Evolutionary conservation across 1,284 basidiomycete genomes (phyloP).

Genomic region (Earliella scabrosa): DNA sequence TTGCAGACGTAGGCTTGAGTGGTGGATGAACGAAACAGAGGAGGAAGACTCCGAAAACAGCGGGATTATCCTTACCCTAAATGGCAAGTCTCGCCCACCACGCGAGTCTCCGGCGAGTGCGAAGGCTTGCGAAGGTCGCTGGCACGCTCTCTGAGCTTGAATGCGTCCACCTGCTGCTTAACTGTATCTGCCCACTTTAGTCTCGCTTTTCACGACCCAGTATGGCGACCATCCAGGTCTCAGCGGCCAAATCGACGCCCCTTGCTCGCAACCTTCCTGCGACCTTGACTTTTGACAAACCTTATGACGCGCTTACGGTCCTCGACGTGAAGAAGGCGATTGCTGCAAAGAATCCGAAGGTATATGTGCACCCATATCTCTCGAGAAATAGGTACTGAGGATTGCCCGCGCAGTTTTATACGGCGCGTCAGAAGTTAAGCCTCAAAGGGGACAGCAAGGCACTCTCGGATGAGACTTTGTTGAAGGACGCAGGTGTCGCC

Average conservation of each 20-base stretch:
- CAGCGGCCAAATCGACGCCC: slow-evolving; percentile 47
- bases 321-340: slow-evolving; percentile 65
- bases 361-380: slow-evolving; percentile 30
- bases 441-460: slow-evolving; percentile 63
- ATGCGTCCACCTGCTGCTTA: too few species aligned
- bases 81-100: too few species aligned
- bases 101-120: too few species aligned
- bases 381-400: not conserved
- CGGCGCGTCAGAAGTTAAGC: slow-evolving; percentile 75
- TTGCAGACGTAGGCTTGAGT: too few species aligned
- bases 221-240: slow-evolving; percentile 70
- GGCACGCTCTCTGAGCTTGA: too few species aligned
- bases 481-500: slow-evolving; percentile 60
- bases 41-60: too few species aligned
- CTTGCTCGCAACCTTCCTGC: slow-evolving; percentile 60
- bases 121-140: too few species aligned
- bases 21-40: too few species aligned
- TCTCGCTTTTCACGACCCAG: not conserved
- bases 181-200: too few species aligned
- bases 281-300: slow-evolving; percentile 57
- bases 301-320: slow-evolving; percentile 52
- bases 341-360: slow-evolving; percentile 61
- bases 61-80: too few species aligned
- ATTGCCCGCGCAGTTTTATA: slow-evolving; percentile 57
- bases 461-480: slow-evolving; percentile 64